Base-by-base conservation (phyloP, 495 filamentous ascomycete species). In the Penicillium turbatum region DNA sequence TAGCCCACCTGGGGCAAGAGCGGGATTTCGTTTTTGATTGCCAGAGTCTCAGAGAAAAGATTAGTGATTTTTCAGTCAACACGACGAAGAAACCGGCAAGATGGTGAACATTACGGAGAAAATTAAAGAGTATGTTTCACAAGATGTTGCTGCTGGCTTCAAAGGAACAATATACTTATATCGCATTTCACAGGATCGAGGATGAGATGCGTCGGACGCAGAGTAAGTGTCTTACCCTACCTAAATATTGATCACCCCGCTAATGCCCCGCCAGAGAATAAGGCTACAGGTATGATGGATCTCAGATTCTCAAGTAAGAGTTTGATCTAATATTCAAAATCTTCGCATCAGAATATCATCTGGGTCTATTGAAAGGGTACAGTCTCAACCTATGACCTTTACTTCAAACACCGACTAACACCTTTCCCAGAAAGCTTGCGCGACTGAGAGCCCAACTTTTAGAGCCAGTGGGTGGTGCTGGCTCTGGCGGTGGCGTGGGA, bases 81-180 rank as follows among this genome's bases (percentile, higher is more conserved):
- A 55, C 60, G 61, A 65, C 64, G 55, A 54, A 58, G 8, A 46
- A 58, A 71, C 74, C 68, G 77, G 53, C 83, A 90, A 80, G 60
- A 98, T 99, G 95, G 95, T 97, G 74, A 97, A 97, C 77, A 97
- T 99, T 52, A 96, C 93, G 48, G 95, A 99, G 41, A 97, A 96
- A 82, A 99, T 99, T 75, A 99, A 97, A 76, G 91, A 96, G 91
- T 93, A 74, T 63, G 86, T 71, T 6, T 32, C 17, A 6, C 7
- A 30, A 11, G n/a, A 10, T 29, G n/a, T 27, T 5, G 29, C 9
- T 21, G 31, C 29, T 36, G 32, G 13, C 30, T 32, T 56, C 24
- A 49, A 29, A 45, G 53, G 5, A 41, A 35, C 12, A 19, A 15
- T 49, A 60, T 51, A 47, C 57, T 58, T 15, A 51, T 54, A 39